Conservation (phyloP, 495 filamentous ascomycete genomes). For the Beverwykella pulmonaria region DNA sequence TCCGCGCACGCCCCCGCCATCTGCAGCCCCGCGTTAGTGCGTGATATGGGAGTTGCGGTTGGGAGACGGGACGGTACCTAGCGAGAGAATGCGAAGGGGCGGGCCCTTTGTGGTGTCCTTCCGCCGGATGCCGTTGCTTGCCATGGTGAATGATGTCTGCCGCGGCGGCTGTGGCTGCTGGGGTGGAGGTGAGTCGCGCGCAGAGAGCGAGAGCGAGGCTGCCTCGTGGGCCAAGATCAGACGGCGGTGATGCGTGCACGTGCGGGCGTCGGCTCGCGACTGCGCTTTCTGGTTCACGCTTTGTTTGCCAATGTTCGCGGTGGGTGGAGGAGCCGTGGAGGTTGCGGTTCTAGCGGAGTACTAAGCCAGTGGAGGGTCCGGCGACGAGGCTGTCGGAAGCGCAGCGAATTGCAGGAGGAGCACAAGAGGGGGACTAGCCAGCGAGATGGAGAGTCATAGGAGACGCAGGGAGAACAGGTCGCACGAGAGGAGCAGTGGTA, state of each 20-base stretch:
- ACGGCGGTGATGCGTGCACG: constrained; percentile 1
- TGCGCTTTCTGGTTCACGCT: neutral
- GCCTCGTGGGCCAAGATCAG: constrained; percentile 16
- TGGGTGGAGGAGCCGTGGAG: neutral
- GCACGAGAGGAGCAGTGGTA: neutral
- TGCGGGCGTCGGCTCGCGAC: constrained; percentile 6
- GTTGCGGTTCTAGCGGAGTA: constrained; percentile 14
- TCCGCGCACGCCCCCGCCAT: constrained; percentile 94
- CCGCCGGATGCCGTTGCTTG: constrained; percentile 56
- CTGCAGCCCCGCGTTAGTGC: constrained; percentile 50
- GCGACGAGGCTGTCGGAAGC: neutral
- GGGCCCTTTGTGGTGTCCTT: constrained; percentile 95
- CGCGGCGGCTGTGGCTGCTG: constrained; percentile 8
- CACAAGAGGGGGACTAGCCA: neutral
- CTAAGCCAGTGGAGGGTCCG: neutral
- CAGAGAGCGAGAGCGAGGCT: neutral
- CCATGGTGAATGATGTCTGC: constrained; percentile 23
- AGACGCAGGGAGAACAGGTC: neutral
- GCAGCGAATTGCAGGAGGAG: neutral
- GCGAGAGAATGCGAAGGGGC: constrained; percentile 84
- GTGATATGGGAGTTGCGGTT: neutral
- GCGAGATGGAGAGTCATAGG: neutral
- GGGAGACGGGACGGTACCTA: constrained; percentile 61
- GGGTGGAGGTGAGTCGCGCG: neutral
- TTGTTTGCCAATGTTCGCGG: neutral